Conservation (phyloP, 208 protist genomes). For the Trypanosomatidae sp. region DNA sequence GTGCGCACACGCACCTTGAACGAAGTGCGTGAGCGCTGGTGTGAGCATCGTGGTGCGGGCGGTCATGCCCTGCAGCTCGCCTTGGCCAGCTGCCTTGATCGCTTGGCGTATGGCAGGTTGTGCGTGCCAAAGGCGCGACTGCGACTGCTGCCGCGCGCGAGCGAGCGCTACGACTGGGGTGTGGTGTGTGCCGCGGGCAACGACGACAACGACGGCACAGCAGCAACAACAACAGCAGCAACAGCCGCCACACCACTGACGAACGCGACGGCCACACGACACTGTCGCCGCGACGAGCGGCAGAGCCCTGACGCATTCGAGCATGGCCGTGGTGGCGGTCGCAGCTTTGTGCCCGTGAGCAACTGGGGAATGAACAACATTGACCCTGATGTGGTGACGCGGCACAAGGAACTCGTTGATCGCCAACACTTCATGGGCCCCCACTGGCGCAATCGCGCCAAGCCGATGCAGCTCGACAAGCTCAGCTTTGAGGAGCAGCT, state of each 20-base stretch:
- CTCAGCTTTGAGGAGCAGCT: conserved; percentile 84
- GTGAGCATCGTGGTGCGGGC: conserved; percentile 60
- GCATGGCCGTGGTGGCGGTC: conserved; percentile 37
- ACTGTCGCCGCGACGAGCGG: conserved; percentile 33
- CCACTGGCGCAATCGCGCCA: conserved; percentile 71
- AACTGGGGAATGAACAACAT: conserved; percentile 86
- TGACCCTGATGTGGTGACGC: conserved; percentile 71
- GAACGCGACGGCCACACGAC: conserved; percentile 49
- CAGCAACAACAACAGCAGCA: not conserved
- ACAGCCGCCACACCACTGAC: conserved; percentile 43
- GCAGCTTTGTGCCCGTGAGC: conserved; percentile 87
- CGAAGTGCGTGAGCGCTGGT: conserved; percentile 73
- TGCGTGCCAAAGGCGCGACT: conserved; percentile 73
- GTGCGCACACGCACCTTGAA: conserved; percentile 56
- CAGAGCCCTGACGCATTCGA: conserved; percentile 70
- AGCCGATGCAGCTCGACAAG: conserved; percentile 74
- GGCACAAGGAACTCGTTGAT: conserved; percentile 81
- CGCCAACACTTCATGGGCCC: conserved; percentile 81
- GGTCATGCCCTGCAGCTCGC: conserved; percentile 73
- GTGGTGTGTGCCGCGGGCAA: conserved; percentile 17
- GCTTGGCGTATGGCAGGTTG: conserved; percentile 74
- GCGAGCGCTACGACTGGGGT: conserved; percentile 71
- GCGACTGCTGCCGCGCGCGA: conserved; percentile 68
- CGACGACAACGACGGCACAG: not conserved
- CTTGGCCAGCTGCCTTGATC: conserved; percentile 68